A percentile compares a stretch with the other conserved stretches of the same genome.
Conservation (phyloP, 2,329 filamentous ascomycete species). For the Westerdykella aurantiaca region DNA sequence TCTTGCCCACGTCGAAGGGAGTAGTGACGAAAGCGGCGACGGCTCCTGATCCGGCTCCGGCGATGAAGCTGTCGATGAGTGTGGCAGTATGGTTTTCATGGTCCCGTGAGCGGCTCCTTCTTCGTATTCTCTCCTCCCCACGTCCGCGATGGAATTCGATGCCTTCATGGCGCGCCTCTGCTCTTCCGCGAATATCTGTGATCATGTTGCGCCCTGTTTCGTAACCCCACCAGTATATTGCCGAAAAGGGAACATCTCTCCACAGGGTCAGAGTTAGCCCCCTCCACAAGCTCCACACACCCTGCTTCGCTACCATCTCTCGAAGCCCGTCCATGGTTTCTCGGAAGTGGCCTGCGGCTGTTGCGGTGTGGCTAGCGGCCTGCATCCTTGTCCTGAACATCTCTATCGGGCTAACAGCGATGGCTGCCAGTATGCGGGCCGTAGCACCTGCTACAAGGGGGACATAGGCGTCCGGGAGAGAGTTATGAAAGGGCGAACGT, state of each 20-base stretch:
- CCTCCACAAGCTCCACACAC: constrained; percentile 81
- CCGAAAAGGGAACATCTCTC: constrained; percentile 96
- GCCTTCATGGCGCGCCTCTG: constrained; percentile 30
- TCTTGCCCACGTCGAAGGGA: constrained; percentile 97
- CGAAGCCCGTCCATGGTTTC: constrained; percentile 71
- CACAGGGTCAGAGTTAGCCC: constrained; percentile 87
- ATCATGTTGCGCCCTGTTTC: constrained; percentile 71
- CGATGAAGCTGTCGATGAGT: constrained; percentile 82
- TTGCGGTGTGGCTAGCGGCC: constrained; percentile 51
- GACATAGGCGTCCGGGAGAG: constrained; percentile 58
- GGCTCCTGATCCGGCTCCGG: constrained; percentile 76
- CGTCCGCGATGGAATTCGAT: constrained; percentile 30
- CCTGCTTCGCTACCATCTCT: constrained; percentile 71
- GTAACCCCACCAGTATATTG: constrained; percentile 97
- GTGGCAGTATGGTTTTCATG: constrained; percentile 68
- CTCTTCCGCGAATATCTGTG: constrained; percentile 59
- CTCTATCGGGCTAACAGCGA: constrained; percentile 83
- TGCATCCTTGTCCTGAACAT: constrained; percentile 92
- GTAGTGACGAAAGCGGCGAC: constrained; percentile 84
- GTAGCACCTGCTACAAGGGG: constrained; percentile 74
- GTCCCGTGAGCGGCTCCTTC: constrained; percentile 50
- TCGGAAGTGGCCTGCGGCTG: constrained; percentile 61
- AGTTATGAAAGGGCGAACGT: constrained; percentile 62
- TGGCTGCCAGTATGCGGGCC: constrained; percentile 74
- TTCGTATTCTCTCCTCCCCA: constrained; percentile 25